Conservation (phyloP, 2,329 filamentous ascomycete genomes). For the Meredithiella fracta region DNA sequence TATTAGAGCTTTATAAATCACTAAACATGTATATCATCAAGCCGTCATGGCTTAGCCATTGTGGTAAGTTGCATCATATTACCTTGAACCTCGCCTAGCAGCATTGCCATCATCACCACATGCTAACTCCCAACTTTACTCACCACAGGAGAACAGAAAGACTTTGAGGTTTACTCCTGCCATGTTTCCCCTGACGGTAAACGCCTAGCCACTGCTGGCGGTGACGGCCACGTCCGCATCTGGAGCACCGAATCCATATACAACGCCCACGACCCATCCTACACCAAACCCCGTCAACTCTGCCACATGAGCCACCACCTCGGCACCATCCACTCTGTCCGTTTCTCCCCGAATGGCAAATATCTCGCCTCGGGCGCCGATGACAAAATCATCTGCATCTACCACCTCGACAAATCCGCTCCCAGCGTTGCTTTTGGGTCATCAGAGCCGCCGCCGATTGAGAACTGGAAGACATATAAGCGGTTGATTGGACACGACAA, state of each 20-base stretch:
- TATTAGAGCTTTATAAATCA: background rate
- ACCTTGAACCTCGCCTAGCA: background rate
- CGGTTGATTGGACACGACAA: constrained; percentile 94
- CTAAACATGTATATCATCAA: constrained; percentile 68
- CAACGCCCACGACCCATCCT: constrained; percentile 55
- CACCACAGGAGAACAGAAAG: constrained; percentile 61
- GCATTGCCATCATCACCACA: background rate
- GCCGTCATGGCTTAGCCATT: constrained; percentile 89
- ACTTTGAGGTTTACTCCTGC: constrained; percentile 97
- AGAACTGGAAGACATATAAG: constrained; percentile 95
- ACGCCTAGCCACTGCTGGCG: constrained; percentile 81
- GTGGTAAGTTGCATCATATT: constrained; percentile 28
- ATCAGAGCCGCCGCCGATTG: constrained; percentile 79
- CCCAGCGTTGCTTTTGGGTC: constrained; percentile 68
- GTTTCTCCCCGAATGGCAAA: constrained; percentile 87
- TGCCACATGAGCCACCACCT: constrained; percentile 98
- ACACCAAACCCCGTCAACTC: constrained; percentile 72
- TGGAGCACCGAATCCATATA: constrained; percentile 95
- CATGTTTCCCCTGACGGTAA: constrained; percentile 90
- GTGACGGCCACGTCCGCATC: constrained; percentile 92
- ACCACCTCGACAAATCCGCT: constrained; percentile 70
- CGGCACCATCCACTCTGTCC: constrained; percentile 89
- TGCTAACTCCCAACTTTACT: background rate
- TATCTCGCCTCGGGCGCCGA: constrained; percentile 95
- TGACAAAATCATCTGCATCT: constrained; percentile 97